Base-by-base conservation (phyloP, 192 early-diverging fungal species). In the Coemansia sp. region DNA sequence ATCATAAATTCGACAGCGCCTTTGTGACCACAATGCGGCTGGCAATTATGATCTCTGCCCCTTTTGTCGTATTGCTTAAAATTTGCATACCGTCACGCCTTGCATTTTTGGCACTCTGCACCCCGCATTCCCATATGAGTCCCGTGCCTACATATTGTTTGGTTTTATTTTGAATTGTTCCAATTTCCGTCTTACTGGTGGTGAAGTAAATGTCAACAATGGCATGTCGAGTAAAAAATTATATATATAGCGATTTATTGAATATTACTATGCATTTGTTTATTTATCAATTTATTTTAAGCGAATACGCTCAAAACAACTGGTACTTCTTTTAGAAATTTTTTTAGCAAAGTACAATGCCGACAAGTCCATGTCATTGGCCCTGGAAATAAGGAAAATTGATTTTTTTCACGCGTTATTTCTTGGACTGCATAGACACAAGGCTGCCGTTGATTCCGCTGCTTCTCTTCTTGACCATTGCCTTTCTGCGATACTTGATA, bases 401-500 rank as follows among this genome's bases (percentile, higher is more conserved):
- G n/a, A n/a, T n/a, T n/a, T 49, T 23, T 49, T n/a, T 3, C 10
- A 24, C 10, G 2, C 25, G 1, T 23, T 52, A 52, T 16, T 52
- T 52, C 13, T 52, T 52, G 24, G 22, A 52, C 50, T 52, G 22
- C 50, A 52, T 52, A 1, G 50, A 52, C 11, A 27, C 50, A 22
- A 52, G 24, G 7, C 50, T 52, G 23, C 50, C 50, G 25, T 52
- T 52, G 50, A 28, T 52, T 23, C 50, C 50, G 50, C 50, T 52
- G 24, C 50, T 52, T 28, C 50, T 24, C 50, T 52, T 25, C 23
- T 22, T 48, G 13, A 32, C 42, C 18, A 46, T 22, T 7, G 35
- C 19, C 29, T 46, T 51, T 24, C 3, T 46, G 42, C 58, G 52
- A 16, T 30, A 52, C 51, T 57, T 64, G 32, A 65, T 39, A 28